A percentile compares a stretch with the other conserved stretches of the same genome.
These are phyloP conservation scores for Diddensiella santjacobensis DNA, from an alignment of 805 yeast genomes.

Conservation along the genomic window DNA sequence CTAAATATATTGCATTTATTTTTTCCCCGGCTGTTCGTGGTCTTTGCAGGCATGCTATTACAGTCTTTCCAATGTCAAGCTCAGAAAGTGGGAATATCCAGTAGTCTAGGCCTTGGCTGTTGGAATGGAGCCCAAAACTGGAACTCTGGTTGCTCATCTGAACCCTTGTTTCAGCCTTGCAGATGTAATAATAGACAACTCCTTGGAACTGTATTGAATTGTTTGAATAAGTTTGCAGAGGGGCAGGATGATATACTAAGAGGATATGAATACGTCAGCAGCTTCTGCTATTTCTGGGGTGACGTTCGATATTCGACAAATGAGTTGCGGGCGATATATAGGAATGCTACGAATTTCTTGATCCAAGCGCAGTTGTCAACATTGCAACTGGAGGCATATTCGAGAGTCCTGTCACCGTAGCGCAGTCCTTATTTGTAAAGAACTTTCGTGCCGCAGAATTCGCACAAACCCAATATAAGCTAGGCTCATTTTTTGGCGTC, in stretches of 20 bases:
- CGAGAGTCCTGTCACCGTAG: constrained; percentile 10
- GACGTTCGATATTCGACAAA: constrained; percentile 20
- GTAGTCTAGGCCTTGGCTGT: constrained; percentile 31
- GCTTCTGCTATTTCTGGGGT: constrained; percentile 32
- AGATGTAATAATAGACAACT: constrained; percentile 28
- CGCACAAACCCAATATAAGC: constrained; percentile 28
- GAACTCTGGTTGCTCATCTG: constrained; percentile 28
- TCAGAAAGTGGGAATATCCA: constrained; percentile 30
- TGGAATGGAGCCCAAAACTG: constrained; percentile 31
- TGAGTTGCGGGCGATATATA: constrained; percentile 29
- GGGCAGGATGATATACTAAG: constrained; percentile 23
- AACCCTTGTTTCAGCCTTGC: constrained; percentile 20
- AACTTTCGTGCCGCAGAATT: constrained; percentile 26
- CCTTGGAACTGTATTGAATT: constrained; percentile 30
- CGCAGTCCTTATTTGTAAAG: not conserved
- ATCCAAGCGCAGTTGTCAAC: constrained; percentile 8
- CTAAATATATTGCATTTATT: no score
- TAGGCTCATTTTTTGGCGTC: constrained; percentile 31
- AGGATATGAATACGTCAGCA: constrained; percentile 27
- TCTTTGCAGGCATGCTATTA: no score
- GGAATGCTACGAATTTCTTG: constrained; percentile 31
- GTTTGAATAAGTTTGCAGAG: constrained; percentile 25
- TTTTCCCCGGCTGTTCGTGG: no score
- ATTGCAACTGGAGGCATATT: constrained; percentile 2
- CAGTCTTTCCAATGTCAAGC: no score